Base-by-base conservation (phyloP, 495 filamentous ascomycete species). In the Penicillium robsamsonii region DNA sequence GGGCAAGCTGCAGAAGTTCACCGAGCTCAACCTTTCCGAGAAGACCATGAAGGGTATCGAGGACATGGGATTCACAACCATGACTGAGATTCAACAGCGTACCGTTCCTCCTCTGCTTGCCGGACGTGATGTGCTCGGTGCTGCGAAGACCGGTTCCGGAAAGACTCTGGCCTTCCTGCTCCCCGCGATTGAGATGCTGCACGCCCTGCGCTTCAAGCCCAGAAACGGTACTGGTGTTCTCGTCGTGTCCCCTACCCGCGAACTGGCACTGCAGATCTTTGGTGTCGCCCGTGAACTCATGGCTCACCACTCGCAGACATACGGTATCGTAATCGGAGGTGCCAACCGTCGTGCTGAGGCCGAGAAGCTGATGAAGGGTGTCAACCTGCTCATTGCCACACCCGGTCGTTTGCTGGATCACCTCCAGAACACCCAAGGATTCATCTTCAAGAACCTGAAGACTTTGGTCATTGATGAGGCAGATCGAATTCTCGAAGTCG, bases 131-230 rank as follows among this genome's bases (percentile, higher is more conserved):
- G 91, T 98, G 27, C 83, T 98, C 27, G 94, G 95, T 60, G 94
- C 94, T 27, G 94, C 94, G 37, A 97, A 98, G 79, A 98, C 94
- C 0, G 94, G 94, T 9, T 93, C 89, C 15, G 94, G 94, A 64
- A 98, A 98, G 79, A 98, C 94, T 2, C 71, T 98, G 44, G 86
- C 93, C 17, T 98, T 98, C 74, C 75, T 98, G 62, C 96, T 97
- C 35, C 94, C 94, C 24, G 92, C 91, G 0, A 80, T 97, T 20
- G 94, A 98, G 76, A 96, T 97, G 89, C 82, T 98, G 38, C 85
- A 84, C 68, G 88, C 92, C 0, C 76, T 98, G 63, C 84, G 87
- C 49, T 97, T 96, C 80, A 96, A 95, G 70, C 86, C 88, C 4
- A 70, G 88, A 61, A 89, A 88, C 61, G 87, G 80, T 62, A 93